phyloP scores from a whole-genome alignment of 148 eudicot genomes.

The Heliamphora exappendiculata region DNA sequence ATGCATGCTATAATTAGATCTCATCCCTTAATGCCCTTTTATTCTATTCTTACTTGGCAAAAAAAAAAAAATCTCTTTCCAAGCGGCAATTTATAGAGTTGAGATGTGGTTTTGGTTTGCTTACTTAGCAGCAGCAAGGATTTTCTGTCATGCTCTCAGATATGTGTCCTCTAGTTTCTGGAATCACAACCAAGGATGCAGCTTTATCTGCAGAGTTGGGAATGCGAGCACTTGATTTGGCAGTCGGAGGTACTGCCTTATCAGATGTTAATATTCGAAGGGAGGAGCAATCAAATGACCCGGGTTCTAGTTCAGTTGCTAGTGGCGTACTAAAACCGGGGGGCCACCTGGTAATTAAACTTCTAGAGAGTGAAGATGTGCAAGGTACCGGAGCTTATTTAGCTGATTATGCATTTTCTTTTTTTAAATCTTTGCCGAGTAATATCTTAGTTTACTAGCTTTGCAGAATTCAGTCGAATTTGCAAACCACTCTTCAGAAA shows the following conservation, averaged over 20 bases:
- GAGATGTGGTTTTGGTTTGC: background rate
- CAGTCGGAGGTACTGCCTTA: slow-evolving; percentile 50
- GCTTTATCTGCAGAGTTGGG: slow-evolving; percentile 86
- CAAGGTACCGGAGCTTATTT: slow-evolving; percentile 38
- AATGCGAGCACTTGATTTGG: slow-evolving; percentile 79
- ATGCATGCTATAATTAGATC: background rate
- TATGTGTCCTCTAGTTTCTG: slow-evolving; percentile 92
- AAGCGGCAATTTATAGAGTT: background rate
- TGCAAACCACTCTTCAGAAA: slow-evolving; percentile 85
- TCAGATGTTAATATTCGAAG: slow-evolving; percentile 12
- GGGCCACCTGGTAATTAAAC: slow-evolving; percentile 77
- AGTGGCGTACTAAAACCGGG: slow-evolving; percentile 52
- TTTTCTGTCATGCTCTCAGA: slow-evolving; percentile 89
- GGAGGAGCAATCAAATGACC: slow-evolving; percentile 18
- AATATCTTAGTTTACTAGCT: slow-evolving; percentile 12
- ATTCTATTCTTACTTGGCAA: too few relatives aligned
- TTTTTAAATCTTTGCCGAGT: background rate
- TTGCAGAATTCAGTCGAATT: slow-evolving; percentile 53
- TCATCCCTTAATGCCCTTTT: background rate
- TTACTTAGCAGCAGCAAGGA: slow-evolving; percentile 54
- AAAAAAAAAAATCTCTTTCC: too few relatives aligned
- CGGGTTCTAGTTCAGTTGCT: slow-evolving; percentile 14
- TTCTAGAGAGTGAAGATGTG: slow-evolving; percentile 76
- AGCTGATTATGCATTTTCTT: background rate
- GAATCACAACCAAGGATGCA: slow-evolving; percentile 78